Evolutionary conservation across 129 eudicot species (phyloP).

Genomic region (Flaveria bidentis): DNA sequence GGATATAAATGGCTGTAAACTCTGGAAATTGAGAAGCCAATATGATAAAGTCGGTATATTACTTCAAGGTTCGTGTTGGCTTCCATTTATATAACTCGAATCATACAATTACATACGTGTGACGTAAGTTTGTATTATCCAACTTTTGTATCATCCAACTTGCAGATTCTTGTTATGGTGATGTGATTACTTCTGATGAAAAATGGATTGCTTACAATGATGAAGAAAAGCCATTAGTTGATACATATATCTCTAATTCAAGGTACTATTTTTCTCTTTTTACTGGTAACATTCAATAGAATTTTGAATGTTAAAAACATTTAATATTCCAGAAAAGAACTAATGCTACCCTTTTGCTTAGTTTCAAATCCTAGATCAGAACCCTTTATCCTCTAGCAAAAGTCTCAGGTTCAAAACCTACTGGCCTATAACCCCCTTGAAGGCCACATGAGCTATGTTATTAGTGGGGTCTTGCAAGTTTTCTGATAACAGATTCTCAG

Average conservation of each 20-base stretch:
- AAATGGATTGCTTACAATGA: slow-evolving; percentile 46
- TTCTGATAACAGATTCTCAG: not conserved
- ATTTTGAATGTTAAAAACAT: not conserved
- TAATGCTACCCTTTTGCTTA: not conserved
- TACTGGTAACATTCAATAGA: slow-evolving; percentile 6
- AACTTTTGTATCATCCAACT: not conserved
- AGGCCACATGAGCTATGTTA: not conserved
- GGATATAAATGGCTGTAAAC: slow-evolving; percentile 45
- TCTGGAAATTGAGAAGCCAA: slow-evolving; percentile 51
- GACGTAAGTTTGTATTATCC: not conserved
- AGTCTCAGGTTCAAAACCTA: not conserved
- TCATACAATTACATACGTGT: not conserved
- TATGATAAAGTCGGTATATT: slow-evolving; percentile 35
- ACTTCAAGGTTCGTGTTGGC: slow-evolving; percentile 45
- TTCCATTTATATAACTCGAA: slow-evolving; percentile 6
- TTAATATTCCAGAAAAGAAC: not conserved
- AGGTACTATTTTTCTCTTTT: slow-evolving; percentile 29
- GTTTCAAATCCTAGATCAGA: not conserved
- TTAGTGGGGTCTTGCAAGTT: not conserved
- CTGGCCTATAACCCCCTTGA: not conserved
- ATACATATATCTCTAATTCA: slow-evolving; percentile 33
- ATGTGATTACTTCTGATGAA: slow-evolving; percentile 28
- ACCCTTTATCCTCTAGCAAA: not conserved
- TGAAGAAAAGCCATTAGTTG: slow-evolving; percentile 43
- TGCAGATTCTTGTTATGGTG: slow-evolving; percentile 40